A percentile compares a stretch with the other conserved stretches of the same genome.
Evolutionary conservation across 352 stramenopile species (phyloP).

Genomic region (Phytophthora hybrid): DNA sequence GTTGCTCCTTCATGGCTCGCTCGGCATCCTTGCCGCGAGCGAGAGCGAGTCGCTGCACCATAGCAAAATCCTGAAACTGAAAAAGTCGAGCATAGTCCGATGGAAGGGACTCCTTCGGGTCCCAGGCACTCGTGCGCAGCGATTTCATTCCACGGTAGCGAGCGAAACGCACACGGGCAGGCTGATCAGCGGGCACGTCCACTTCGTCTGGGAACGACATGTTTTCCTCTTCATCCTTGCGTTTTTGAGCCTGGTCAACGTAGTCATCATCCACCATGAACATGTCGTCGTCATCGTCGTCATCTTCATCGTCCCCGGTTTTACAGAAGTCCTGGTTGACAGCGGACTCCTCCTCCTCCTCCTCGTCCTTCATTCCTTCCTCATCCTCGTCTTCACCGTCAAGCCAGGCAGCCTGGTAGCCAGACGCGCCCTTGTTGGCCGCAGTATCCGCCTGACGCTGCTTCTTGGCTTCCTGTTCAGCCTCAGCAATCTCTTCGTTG

Average conservation of each 20-base stretch:
- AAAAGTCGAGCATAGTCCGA: slow-evolving; percentile 97
- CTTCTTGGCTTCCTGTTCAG: slow-evolving; percentile 70
- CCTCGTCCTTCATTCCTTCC: slow-evolving; percentile 69
- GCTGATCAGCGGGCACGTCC: slow-evolving; percentile 68
- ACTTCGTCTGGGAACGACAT: slow-evolving; percentile 97
- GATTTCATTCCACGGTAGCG: slow-evolving; percentile 97
- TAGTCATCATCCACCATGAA: slow-evolving; percentile 81
- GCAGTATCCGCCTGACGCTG: slow-evolving; percentile 54
- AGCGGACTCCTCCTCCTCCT: slow-evolving; percentile 41
- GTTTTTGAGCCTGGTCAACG: slow-evolving; percentile 75
- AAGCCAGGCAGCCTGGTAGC: slow-evolving; percentile 97
- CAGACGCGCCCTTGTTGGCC: slow-evolving; percentile 77
- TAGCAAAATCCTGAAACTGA: slow-evolving; percentile 96
- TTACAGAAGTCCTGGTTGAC: slow-evolving; percentile 88
- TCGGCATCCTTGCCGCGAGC: slow-evolving; percentile 78
- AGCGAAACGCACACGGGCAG: slow-evolving; percentile 78
- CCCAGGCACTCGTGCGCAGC: slow-evolving; percentile 97
- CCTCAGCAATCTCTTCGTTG: slow-evolving; percentile 95
- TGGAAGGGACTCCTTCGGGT: slow-evolving; percentile 98
- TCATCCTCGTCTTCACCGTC: slow-evolving; percentile 78
- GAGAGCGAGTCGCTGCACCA: slow-evolving; percentile 94
- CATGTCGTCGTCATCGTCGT: slow-evolving; percentile 81
- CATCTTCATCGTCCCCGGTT: slow-evolving; percentile 69
- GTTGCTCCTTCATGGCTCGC: slow-evolving; percentile 71
- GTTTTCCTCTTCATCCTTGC: slow-evolving; percentile 92